Conservation (phyloP, 1,284 basidiomycete genomes). For the Laetiporus sulphureus region DNA sequence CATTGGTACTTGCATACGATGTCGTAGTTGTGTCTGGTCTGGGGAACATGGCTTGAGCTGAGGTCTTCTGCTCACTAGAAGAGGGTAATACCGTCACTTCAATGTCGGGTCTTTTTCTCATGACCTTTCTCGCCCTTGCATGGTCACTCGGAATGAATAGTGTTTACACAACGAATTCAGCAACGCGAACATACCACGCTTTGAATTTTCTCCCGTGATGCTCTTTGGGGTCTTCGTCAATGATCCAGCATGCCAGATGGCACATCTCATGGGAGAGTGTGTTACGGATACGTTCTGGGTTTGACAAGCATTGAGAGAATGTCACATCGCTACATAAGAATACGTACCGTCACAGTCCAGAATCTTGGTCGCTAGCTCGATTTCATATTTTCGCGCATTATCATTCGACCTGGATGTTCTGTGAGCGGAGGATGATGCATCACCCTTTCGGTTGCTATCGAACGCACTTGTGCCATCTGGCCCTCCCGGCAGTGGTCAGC, state of each 20-base stretch:
- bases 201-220: constrained; percentile 67
- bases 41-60: constrained; percentile 2
- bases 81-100: constrained; percentile 54
- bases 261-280: constrained; percentile 87
- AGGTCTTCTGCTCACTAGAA: not conserved
- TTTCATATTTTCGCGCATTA: constrained; percentile 45
- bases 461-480: constrained; percentile 58
- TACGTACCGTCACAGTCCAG: constrained; percentile 61
- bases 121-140: constrained; percentile 57
- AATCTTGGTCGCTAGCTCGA: constrained; percentile 75
- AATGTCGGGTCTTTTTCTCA: constrained; percentile 57
- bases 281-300: constrained; percentile 70
- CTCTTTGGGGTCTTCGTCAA: constrained; percentile 59
- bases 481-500: constrained; percentile 71
- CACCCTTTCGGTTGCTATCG: too few relatives aligned
- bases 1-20: constrained; percentile 75
- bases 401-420: constrained; percentile 36
- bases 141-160: too few relatives aligned
- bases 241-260: constrained; percentile 78
- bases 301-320: not conserved
- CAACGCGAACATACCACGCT: constrained; percentile 44
- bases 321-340: not conserved
- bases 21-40: constrained; percentile 73
- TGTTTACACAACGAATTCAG: not conserved
- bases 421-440: not conserved